Conservation (phyloP, 2,329 filamentous ascomycete genomes). For the Fusarium algeriense region DNA sequence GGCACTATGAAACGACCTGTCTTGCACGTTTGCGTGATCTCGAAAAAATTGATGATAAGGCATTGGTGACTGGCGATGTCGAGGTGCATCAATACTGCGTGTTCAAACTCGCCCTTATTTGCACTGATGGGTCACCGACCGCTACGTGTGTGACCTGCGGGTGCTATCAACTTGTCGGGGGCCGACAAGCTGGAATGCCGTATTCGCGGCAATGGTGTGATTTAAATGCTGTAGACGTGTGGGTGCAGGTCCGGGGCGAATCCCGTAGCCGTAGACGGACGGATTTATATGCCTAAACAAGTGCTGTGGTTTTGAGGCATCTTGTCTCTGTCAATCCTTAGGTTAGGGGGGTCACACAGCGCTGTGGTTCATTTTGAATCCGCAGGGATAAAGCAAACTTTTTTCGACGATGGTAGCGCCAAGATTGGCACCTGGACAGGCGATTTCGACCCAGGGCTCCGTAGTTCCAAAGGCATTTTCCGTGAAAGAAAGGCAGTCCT, state of each 20-base stretch:
- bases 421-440: conserved; percentile 23
- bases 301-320: conserved; percentile 25
- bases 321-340: conserved; percentile 21
- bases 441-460: conserved; percentile 2
- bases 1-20: conserved; percentile 31
- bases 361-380: conserved; percentile 23
- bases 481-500: conserved; percentile 12
- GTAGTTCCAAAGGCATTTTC: conserved; percentile 16
- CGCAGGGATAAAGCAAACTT: conserved; percentile 15
- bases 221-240: conserved; percentile 27
- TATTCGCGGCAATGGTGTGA: conserved; percentile 37
- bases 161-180: conserved; percentile 18
- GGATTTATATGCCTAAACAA: conserved; percentile 30
- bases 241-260: conserved; percentile 38
- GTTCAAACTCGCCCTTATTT: conserved; percentile 10
- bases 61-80: not conserved
- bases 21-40: conserved; percentile 9
- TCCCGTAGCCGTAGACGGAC: conserved; percentile 26
- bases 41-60: conserved; percentile 10
- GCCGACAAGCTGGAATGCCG: conserved; percentile 26
- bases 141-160: conserved; percentile 17
- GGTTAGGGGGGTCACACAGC: conserved; percentile 33
- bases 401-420: conserved; percentile 34
- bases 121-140: conserved; percentile 9
- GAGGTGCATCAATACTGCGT: not conserved